Evolutionary conservation across 2,329 filamentous ascomycete species (phyloP).

Genomic region (Neopestalotiopsis sp.): DNA sequence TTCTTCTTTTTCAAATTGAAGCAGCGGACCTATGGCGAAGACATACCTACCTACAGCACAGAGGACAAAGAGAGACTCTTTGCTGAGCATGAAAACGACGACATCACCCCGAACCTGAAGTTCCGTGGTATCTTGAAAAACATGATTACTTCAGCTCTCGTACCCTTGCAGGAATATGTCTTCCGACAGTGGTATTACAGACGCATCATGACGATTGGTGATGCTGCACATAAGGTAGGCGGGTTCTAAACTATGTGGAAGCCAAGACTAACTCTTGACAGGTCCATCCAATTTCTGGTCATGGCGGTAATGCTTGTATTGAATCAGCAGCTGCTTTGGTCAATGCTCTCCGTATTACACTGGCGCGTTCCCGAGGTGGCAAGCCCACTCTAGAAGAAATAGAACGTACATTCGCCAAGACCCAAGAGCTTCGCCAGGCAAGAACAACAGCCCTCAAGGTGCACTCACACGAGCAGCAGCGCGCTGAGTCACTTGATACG

Average conservation of each 20-base stretch:
- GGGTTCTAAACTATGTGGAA: not conserved
- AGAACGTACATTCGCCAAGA: not conserved
- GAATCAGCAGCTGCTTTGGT: not conserved
- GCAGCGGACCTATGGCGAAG: not conserved
- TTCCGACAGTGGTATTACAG: constrained; percentile 45
- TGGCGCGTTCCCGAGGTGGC: not conserved
- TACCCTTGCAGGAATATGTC: constrained; percentile 38
- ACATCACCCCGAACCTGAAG: not conserved
- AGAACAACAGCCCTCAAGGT: not conserved
- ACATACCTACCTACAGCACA: constrained; percentile 15
- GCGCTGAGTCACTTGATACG: not conserved
- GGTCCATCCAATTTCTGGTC: not conserved
- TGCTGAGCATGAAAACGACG: not conserved
- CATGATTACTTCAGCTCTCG: constrained; percentile 27
- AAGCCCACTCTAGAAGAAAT: not conserved
- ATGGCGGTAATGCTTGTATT: constrained; percentile 4
- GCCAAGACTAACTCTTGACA: not conserved
- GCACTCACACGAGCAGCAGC: constrained; percentile 8
- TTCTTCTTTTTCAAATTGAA: not conserved
- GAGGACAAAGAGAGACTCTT: constrained; percentile 4
- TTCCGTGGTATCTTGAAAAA: constrained; percentile 35
- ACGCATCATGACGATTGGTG: constrained; percentile 45
- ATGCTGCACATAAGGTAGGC: constrained; percentile 46
- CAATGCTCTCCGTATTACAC: not conserved
- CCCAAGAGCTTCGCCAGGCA: not conserved